phyloP scores from a whole-genome alignment of 495 filamentous ascomycete species.

The Tuber umbilicatum region DNA sequence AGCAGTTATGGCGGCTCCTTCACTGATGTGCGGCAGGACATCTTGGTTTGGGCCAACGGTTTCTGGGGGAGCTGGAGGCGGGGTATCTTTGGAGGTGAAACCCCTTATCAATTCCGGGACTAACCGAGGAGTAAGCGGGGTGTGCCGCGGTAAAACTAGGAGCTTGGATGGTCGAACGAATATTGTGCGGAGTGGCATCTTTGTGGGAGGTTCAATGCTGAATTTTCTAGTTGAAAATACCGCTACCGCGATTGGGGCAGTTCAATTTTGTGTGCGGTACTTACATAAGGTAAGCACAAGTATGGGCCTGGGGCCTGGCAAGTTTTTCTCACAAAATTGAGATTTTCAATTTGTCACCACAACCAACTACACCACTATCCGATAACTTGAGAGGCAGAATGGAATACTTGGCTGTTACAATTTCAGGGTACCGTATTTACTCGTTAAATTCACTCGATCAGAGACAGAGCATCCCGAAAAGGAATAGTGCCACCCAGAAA shows the following conservation, averaged over 20 bases:
- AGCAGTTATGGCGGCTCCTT: constrained; percentile 57
- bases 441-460: too few relatives aligned
- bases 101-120: constrained; percentile 1
- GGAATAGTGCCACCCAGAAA: too few relatives aligned
- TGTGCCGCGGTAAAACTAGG: not conserved
- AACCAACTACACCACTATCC: too few relatives aligned
- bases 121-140: not conserved
- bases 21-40: constrained; percentile 55
- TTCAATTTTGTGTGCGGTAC: too few relatives aligned
- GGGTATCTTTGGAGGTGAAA: constrained; percentile 10
- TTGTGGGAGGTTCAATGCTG: constrained; percentile 4
- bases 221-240: constrained; percentile 6
- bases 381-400: too few relatives aligned
- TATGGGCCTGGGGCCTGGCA: too few relatives aligned
- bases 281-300: not conserved
- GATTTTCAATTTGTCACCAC: too few relatives aligned
- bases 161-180: constrained; percentile 15
- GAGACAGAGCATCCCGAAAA: too few relatives aligned
- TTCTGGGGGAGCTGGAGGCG: constrained; percentile 26
- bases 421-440: too few relatives aligned
- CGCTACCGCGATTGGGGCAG: not conserved
- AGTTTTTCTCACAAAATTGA: too few relatives aligned
- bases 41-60: constrained; percentile 51
- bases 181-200: constrained; percentile 22
- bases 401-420: too few relatives aligned